Evolutionary conservation across 495 filamentous ascomycete species (phyloP), one percentile per base, ranked within the genome.

Genomic region (Tuber umbilicatum): DNA sequence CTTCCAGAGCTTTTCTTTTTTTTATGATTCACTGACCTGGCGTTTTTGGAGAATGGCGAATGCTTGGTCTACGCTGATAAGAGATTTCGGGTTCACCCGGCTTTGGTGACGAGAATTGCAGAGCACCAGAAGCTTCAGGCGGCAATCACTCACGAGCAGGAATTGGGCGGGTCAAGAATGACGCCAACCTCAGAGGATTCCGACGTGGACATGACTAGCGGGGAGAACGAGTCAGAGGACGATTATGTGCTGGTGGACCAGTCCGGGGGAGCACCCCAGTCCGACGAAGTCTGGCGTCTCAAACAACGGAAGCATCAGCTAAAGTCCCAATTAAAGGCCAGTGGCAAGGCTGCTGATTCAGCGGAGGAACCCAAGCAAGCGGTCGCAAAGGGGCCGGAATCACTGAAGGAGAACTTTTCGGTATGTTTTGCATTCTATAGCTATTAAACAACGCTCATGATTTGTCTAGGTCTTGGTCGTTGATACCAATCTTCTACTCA

Each of bases 401-500:
- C 76, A 7, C 68, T 81, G 5, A 75, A 75, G n/a, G 37, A 71
- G n/a, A 73, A 79, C 31, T 82, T 76, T 37, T 82, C 81, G n/a
- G 75, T 78, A 38, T 41, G 75, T 78, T 69, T 45, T 27, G 38
- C 38, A 21, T 19, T 16, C 35, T 38, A 31, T 68, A 35, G 4
- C 23, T n/a, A n/a, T 55, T 4, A 5, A 42, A 37, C 50, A 5
- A 31, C 42, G 27, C 70, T 78, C 69, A 78, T 64, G 10, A 23
- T 31, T 7, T 42, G 17, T 5, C 47, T 78, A 79, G 77, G 55
- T 79, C 42, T 71, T 82, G 69, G 74, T 82, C 23, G 78, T 82
- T 27, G 81, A 82, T 70, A 82, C 81, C 17, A 82, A 82, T 69
- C 60, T 82, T 10, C 42, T 82, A 7, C 42, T 82, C 17, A 75